Conservation (phyloP, 805 yeast species). For the Candida corydali region DNA sequence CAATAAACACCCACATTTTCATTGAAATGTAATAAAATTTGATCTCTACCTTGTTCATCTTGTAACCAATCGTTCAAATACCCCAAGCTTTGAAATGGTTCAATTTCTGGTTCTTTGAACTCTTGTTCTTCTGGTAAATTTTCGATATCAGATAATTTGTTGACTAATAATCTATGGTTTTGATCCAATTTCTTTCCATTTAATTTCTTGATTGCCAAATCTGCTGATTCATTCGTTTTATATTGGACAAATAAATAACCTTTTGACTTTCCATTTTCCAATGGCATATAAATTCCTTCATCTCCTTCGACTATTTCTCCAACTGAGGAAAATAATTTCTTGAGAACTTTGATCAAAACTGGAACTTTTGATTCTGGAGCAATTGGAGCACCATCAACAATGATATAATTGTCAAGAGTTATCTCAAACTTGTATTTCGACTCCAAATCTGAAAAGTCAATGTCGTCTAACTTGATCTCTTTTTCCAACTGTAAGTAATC, state of each 20-base stretch:
- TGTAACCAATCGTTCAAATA: slow-evolving; percentile 88
- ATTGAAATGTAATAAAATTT: slow-evolving; percentile 72
- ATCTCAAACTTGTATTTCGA: slow-evolving; percentile 61
- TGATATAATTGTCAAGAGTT: slow-evolving; percentile 71
- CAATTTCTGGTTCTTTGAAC: slow-evolving; percentile 67
- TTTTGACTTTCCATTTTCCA: slow-evolving; percentile 72
- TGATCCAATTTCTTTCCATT: slow-evolving; percentile 91
- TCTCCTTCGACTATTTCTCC: slow-evolving; percentile 63
- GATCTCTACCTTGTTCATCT: slow-evolving; percentile 88
- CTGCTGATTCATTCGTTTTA: slow-evolving; percentile 62
- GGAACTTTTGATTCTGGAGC: slow-evolving; percentile 89
- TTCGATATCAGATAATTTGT: slow-evolving; percentile 79
- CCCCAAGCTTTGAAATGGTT: slow-evolving; percentile 71
- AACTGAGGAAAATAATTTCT: slow-evolving; percentile 70
- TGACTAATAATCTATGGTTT: slow-evolving; percentile 84
- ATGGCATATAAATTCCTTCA: slow-evolving; percentile 77
- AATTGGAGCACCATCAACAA: slow-evolving; percentile 93
- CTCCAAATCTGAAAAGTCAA: slow-evolving; percentile 85
- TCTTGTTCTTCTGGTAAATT: slow-evolving; percentile 58
- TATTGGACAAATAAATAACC: slow-evolving; percentile 87
- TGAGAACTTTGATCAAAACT: slow-evolving; percentile 77
- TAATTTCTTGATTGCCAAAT: slow-evolving; percentile 71
- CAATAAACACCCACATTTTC: slow-evolving; percentile 83
- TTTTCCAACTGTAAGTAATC: slow-evolving; percentile 30
- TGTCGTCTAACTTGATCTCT: slow-evolving; percentile 42